Evolutionary conservation across 1,284 basidiomycete genomes (phyloP).

Genomic region (Leccinum subrobustum): DNA sequence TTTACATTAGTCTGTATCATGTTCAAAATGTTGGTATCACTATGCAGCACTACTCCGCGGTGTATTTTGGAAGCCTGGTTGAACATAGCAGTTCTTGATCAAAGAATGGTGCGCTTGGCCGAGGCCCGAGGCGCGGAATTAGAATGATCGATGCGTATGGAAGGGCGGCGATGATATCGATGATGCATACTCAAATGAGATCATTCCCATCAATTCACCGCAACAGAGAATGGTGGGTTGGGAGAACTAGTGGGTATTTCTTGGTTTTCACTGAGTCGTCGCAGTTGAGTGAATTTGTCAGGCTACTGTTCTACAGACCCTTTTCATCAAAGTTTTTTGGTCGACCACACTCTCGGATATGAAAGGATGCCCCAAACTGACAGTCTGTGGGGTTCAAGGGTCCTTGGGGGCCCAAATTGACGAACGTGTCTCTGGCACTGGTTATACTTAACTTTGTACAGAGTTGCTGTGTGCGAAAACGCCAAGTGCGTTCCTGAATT

Average conservation of each 20-base stretch:
- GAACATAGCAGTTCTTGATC: no score
- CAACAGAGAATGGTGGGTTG: not conserved
- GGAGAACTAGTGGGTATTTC: not conserved
- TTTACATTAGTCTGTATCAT: no score
- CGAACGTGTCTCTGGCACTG: conserved; percentile 10
- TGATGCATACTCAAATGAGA: no score
- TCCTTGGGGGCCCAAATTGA: conserved; percentile 1
- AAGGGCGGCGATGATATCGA: no score
- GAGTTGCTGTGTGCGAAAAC: conserved; percentile 17
- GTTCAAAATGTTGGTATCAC: no score
- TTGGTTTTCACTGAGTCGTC: not conserved
- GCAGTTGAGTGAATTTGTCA: not conserved
- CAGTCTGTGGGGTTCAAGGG: conserved; percentile 12
- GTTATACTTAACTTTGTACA: conserved; percentile 2
- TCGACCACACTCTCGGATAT: not conserved
- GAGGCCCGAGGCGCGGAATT: no score
- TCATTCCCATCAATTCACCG: no score
- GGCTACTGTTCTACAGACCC: not conserved
- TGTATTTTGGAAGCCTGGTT: no score
- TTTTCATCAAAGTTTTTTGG: not conserved
- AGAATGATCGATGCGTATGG: no score
- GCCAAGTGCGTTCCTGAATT: conserved; percentile 18
- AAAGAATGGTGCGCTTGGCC: no score
- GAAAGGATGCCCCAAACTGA: not conserved
- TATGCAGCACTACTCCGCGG: no score